phyloP scores from a whole-genome alignment of 108 stramenopile genomes.

The Cyclotella kingstonii region DNA sequence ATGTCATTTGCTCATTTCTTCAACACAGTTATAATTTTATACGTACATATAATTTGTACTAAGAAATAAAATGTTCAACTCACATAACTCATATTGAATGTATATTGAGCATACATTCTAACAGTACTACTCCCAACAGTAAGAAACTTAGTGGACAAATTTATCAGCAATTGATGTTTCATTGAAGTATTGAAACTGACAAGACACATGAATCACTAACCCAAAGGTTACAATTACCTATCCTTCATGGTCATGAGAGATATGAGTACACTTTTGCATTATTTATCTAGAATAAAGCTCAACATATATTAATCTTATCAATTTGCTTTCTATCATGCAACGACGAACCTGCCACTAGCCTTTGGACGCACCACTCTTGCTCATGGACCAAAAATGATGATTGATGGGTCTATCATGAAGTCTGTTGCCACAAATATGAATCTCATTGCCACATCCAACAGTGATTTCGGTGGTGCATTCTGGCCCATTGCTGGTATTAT shows the following conservation, averaged over 20 bases:
- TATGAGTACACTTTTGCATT: not conserved
- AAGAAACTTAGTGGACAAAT: too few species aligned
- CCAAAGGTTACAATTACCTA: not conserved
- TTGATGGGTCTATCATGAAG: slow-evolving; percentile 63
- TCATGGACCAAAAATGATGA: slow-evolving; percentile 66
- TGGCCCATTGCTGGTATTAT: slow-evolving; percentile 80
- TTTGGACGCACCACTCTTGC: slow-evolving; percentile 39
- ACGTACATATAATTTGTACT: too few species aligned
- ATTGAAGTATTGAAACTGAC: not conserved
- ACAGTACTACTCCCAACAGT: too few species aligned
- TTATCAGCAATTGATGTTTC: slow-evolving; percentile 26
- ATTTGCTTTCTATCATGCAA: not conserved
- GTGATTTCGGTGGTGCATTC: slow-evolving; percentile 76
- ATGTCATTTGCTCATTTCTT: too few species aligned
- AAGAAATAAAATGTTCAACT: too few species aligned
- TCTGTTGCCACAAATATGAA: slow-evolving; percentile 60
- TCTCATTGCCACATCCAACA: slow-evolving; percentile 63
- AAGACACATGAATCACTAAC: not conserved
- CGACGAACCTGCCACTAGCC: slow-evolving; percentile 27
- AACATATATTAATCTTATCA: not conserved
- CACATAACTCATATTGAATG: too few species aligned
- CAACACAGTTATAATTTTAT: too few species aligned
- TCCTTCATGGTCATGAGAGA: not conserved
- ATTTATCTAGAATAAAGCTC: too few species aligned
- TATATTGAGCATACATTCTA: too few species aligned